Conservation (phyloP, 305 asterid species). For the Plantago coronopus region DNA sequence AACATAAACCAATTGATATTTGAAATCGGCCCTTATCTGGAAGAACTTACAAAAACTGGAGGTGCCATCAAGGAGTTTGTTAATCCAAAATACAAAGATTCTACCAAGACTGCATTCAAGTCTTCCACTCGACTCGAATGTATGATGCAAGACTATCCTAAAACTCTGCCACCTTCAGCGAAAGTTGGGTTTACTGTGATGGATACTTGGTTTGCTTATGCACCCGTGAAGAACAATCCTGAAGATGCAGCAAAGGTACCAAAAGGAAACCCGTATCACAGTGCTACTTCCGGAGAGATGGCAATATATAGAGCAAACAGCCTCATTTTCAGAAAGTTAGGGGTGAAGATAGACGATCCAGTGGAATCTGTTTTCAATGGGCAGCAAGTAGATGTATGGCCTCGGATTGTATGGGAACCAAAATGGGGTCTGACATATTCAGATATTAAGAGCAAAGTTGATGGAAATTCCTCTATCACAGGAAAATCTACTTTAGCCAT, state of each 20-base stretch:
- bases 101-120: constrained; percentile 81
- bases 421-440: constrained; percentile 94
- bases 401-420: constrained; percentile 89
- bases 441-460: constrained; percentile 65
- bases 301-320: constrained; percentile 87
- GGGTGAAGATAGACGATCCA: constrained; percentile 79
- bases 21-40: constrained; percentile 77
- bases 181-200: constrained; percentile 93
- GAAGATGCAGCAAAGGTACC: constrained; percentile 99
- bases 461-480: constrained; percentile 56
- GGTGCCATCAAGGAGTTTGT: constrained; percentile 95
- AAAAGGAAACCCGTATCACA: constrained; percentile 96
- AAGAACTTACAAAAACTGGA: constrained; percentile 88
- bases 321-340: constrained; percentile 90
- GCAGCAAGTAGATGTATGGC: constrained; percentile 97
- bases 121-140: constrained; percentile 99
- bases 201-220: constrained; percentile 97
- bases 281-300: constrained; percentile 99
- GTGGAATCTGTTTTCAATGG: constrained; percentile 57
- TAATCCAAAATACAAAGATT: constrained; percentile 94
- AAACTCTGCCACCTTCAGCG: constrained; percentile 89
- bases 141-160: constrained; percentile 99
- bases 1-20: constrained; percentile 42
- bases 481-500: constrained; percentile 73
- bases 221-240: constrained; percentile 98